These are phyloP conservation scores for Kazachstania sp. DNA, from an alignment of 1,139 yeast species.

Conservation along the genomic window DNA sequence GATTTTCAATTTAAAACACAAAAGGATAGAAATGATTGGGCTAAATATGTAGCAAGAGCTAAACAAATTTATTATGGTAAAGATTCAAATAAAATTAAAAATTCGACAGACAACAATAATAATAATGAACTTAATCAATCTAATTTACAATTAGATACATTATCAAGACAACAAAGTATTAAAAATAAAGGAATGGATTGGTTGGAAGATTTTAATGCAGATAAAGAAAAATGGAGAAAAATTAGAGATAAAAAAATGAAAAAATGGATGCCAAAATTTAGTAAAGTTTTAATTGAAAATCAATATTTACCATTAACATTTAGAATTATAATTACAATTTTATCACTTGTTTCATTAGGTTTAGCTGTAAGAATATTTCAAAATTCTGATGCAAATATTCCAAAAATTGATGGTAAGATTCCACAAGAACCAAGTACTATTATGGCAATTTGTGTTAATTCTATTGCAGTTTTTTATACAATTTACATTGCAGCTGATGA, in stretches of 20 bases:
- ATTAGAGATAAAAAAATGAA: slow-evolving; percentile 46
- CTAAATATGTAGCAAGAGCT: slow-evolving; percentile 22
- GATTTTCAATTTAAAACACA: slow-evolving; percentile 24
- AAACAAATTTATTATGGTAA: slow-evolving; percentile 23
- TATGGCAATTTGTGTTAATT: slow-evolving; percentile 83
- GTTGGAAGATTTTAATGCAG: slow-evolving; percentile 21
- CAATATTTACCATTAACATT: slow-evolving; percentile 75
- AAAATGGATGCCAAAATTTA: slow-evolving; percentile 55
- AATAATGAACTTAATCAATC: neutral
- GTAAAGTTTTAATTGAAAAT: slow-evolving; percentile 55
- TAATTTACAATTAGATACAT: neutral
- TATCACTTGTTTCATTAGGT: slow-evolving; percentile 56
- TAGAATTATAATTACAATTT: slow-evolving; percentile 56
- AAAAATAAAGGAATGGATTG: slow-evolving; percentile 8
- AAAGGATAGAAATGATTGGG: slow-evolving; percentile 28
- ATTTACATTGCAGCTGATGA: slow-evolving; percentile 84
- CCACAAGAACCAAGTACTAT: slow-evolving; percentile 83
- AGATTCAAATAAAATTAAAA: slow-evolving; percentile 2
- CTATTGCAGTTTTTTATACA: slow-evolving; percentile 68
- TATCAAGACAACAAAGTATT: neutral
- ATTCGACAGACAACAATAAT: slow-evolving; percentile 4
- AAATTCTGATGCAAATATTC: slow-evolving; percentile 33
- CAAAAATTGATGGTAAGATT: slow-evolving; percentile 36
- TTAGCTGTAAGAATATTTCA: slow-evolving; percentile 58
- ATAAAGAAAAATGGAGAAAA: slow-evolving; percentile 25